Conservation (phyloP, 1,284 basidiomycete species). For the Papiliotrema laurentii region DNA sequence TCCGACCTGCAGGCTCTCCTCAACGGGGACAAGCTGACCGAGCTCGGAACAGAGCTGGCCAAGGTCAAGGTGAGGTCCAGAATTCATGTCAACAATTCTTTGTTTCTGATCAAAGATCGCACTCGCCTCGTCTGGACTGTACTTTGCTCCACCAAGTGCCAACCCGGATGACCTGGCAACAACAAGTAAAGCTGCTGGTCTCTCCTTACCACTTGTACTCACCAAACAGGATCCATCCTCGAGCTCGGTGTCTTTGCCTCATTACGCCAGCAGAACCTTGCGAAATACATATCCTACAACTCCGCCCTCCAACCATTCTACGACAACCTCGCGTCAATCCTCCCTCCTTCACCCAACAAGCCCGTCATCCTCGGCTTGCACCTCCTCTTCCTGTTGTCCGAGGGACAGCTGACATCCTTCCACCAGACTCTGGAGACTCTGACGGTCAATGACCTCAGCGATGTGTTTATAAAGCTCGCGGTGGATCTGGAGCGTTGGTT, state of each 20-base stretch:
- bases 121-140: constrained; percentile 44
- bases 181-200: constrained; percentile 34
- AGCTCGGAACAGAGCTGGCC: constrained; percentile 27
- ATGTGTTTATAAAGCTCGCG: constrained; percentile 76
- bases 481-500: constrained; percentile 93
- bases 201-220: neutral
- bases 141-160: constrained; percentile 44
- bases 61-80: constrained; percentile 45
- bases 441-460: constrained; percentile 58
- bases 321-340: constrained; percentile 68
- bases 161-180: constrained; percentile 42
- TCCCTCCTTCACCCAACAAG: constrained; percentile 79
- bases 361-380: constrained; percentile 87
- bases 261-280: constrained; percentile 78
- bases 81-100: too few relatives aligned
- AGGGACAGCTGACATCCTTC: constrained; percentile 96
- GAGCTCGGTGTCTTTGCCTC: constrained; percentile 95
- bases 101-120: too few relatives aligned
- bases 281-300: constrained; percentile 92
- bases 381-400: constrained; percentile 87
- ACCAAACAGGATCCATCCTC: constrained; percentile 72
- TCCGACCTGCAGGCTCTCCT: constrained; percentile 35
- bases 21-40: constrained; percentile 16
- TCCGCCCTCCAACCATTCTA: constrained; percentile 90
- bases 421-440: constrained; percentile 99